Evolutionary conservation across 257 asterid genomes (phyloP), one percentile per base, ranked within the genome.

Genomic region (Solanum chilense): DNA sequence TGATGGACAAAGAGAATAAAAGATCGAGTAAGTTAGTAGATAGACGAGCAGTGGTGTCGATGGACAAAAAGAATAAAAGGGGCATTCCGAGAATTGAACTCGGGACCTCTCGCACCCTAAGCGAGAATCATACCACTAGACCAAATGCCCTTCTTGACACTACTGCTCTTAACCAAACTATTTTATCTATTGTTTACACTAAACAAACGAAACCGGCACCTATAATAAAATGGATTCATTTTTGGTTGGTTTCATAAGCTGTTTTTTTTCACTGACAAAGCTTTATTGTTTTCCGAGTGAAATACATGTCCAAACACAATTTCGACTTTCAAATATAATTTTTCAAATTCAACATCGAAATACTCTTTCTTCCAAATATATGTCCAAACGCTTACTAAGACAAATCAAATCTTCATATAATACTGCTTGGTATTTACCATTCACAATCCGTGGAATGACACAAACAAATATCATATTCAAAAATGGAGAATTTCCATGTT

Each of bases 41-140:
- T 16, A 16, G 23, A 15, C 9, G 9, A 52, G 23, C 10, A 2
- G 3, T 52, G 23, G 23, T 52, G 60, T 52, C 1, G 60, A 52
- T 16, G 7, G 60, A 52, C 44, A 39, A 39, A 39, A 39, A 39
- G 42, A 39, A 8, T 39, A 39, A 39, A 39, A 49, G 96, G 96
- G 96, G 96, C 96, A 92, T 92, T 94, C 95, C 93, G 93, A 92
- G 95, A 94, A 94, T 94, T 93, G 98, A 94, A 94, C 95, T 92
- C 95, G 95, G 95, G 94, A 92, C 98, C 98, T 92, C 97, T 93
- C 93, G 95, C 97, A 93, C 97, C 97, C 96, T 93, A 93, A 93
- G 93, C 93, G 93, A 94, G 94, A 93, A 93, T 94, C 95, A 93
- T 92, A 90, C 97, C 95, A 92, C 95, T 93, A 94, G 96, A 94